Conservation (phyloP, 2,329 filamentous ascomycete genomes). For the Hymenoscyphus scutula region DNA sequence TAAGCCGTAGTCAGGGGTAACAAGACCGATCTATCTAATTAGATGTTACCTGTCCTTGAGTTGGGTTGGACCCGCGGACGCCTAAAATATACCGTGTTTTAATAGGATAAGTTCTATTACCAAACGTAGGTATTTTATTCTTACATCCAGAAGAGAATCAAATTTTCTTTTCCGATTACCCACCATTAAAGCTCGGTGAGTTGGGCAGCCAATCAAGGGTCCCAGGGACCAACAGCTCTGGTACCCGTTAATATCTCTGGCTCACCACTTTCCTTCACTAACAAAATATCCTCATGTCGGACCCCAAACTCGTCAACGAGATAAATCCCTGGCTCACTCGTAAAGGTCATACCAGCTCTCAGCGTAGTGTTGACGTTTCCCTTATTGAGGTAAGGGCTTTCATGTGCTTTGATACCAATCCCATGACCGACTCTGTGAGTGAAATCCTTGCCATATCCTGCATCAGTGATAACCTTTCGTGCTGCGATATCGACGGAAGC, state of each 20-base stretch:
- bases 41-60: no score
- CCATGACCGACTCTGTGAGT: conserved; percentile 63
- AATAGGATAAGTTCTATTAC: no score
- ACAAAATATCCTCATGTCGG: conserved; percentile 59
- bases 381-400: conserved; percentile 63
- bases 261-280: conserved; percentile 52
- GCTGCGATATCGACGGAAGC: conserved; percentile 61
- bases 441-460: conserved; percentile 57
- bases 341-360: conserved; percentile 59
- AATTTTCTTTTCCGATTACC: no score
- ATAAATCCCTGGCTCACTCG: conserved; percentile 63
- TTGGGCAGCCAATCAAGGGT: conserved; percentile 40
- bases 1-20: no score
- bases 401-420: conserved; percentile 65
- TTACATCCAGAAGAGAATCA: no score
- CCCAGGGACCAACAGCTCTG: conserved; percentile 51
- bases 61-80: no score
- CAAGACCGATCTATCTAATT: no score
- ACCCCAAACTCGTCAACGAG: conserved; percentile 59
- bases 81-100: no score
- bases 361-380: conserved; percentile 51
- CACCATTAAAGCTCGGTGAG: no score
- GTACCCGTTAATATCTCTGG: conserved; percentile 55
- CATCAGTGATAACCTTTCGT: conserved; percentile 53
- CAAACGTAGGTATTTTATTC: no score